Evolutionary conservation across 805 yeast species (phyloP), one percentile per base, ranked within the genome.

Genomic region (Starmerella cellae): DNA sequence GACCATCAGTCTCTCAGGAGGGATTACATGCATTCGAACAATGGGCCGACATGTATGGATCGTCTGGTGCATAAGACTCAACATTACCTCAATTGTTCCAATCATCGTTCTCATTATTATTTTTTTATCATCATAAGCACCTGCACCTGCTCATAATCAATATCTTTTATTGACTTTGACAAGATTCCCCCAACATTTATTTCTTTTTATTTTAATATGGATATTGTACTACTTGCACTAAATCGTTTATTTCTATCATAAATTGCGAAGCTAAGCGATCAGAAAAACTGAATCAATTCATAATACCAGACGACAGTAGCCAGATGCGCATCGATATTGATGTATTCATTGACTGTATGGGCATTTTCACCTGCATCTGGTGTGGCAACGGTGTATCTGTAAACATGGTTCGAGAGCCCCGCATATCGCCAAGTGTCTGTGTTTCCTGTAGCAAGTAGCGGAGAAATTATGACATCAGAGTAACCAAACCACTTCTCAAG

Each of bases 11-110:
- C 4, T 79, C 88, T 4, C 67, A 67, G 37, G 94, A 83, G 52
- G 94, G 94, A 1, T 64, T 91, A 37, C 62, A 64, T 31, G 74
- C 74, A 52, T 88, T 83, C 61, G 95, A 83, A 55, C 77, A 81
- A 35, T 88, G 98, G 98, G 88, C 95, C 2, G 58, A 65, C 21
- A 68, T 74, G 54, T 88, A 75, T 59, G 96, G 96, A 1, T 82
- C 94, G 11, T 79, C 88, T 6, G 95, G 95, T 10, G 91, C 80
- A 6, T 82, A 58, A 57, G 23, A 11, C 14, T 21, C 4, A 17
- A 24, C 13, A 24, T 9, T 24, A 9, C 8, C 28, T n/a, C n/a
- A n/a, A n/a, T n/a, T 6, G 10, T 9, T 6, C 21, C 17, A 14
- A 8, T 14, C 32, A 8, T 29, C 6, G 17, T 18, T 18, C 8